Evolutionary conservation across 176 grass and related monocot species (phyloP).

Genomic region (Zizania latifolia): DNA sequence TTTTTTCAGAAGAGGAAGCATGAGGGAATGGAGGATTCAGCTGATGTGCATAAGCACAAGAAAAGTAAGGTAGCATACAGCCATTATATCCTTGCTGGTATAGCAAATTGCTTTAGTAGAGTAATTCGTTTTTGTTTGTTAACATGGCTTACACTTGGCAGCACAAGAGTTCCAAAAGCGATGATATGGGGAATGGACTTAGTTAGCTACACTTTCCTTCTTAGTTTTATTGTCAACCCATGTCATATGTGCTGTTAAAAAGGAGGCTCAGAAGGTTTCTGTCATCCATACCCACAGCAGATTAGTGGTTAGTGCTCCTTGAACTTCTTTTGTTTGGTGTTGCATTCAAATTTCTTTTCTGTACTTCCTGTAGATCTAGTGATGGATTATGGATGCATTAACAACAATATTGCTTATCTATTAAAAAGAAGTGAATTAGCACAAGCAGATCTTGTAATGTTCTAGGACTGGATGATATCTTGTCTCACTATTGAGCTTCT

Average conservation of each 20-base stretch:
- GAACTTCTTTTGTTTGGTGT: not conserved
- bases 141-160: slow-evolving; percentile 19
- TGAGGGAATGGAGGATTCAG: slow-evolving; percentile 44
- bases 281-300: not conserved
- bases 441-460: not conserved
- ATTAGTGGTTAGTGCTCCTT: slow-evolving; percentile 29
- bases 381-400: not conserved
- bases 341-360: not conserved
- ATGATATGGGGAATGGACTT: slow-evolving; percentile 47
- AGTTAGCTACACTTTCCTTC: slow-evolving; percentile 24
- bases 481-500: not conserved
- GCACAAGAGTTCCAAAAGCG: slow-evolving; percentile 59
- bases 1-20: slow-evolving; percentile 60
- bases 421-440: not conserved
- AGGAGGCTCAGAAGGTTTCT: slow-evolving; percentile 15
- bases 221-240: slow-evolving; percentile 21
- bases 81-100: slow-evolving; percentile 14
- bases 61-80: slow-evolving; percentile 58
- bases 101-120: not conserved
- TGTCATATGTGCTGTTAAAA: slow-evolving; percentile 20
- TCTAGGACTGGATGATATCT: not conserved
- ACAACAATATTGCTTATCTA: not conserved
- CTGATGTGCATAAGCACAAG: slow-evolving; percentile 62
- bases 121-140: not conserved
- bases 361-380: not conserved